Base-by-base conservation (phyloP, 2,329 filamentous ascomycete genomes). In the Knufia fluminis region DNA sequence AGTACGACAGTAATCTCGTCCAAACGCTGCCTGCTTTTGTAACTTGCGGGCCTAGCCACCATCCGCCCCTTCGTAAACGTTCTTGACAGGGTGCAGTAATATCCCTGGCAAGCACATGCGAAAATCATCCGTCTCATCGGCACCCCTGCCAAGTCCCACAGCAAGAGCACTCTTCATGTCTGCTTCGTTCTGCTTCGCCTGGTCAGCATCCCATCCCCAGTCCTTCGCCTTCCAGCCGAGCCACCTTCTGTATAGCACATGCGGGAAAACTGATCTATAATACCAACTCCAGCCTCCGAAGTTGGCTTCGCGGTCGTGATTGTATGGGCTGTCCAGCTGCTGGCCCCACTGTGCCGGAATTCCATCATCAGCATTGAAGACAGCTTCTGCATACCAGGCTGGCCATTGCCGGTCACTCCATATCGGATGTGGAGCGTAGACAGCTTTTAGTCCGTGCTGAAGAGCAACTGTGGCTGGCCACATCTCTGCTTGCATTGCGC, bases 401-500 rank as follows among this genome's bases (percentile, higher is more conserved):
- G 76, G 75, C 76, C 76, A 79, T 31, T 71, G 67, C 3, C 75
- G 72, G 58, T 79, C 76, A 26, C 78, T 71, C 59, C 74, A 78
- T 12, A 79, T 74, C 0, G 76, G 75, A 43, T 79, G 76, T 0
- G 76, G 76, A 1, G 72, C 73, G 58, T 83, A 86, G 0, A 86
- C 82, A 19, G 83, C 85, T 68, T 91, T 90, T 59, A 87, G 73
- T 1, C 85, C 85, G 60, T 86, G 85, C 57, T 88, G 85, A 4
- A 90, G 70, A 0, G 84, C 83, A 61, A 80, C 76, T 0, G 76
- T 77, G 0, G 82, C 76, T 1, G 84, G 84, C 67, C 83, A 88
- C 85, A 90, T 90, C 65, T 90, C 85, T 22, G 77, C 78, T 63
- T 86, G 89, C 82, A 83, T 88, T 64, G 73, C 81, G 64, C 82